Percentiles rank a stretch among this genome's conserved stretches.
Evolutionary conservation across 2,329 filamentous ascomycete species (phyloP).

Genomic region (Endoconidiophora polonica): DNA sequence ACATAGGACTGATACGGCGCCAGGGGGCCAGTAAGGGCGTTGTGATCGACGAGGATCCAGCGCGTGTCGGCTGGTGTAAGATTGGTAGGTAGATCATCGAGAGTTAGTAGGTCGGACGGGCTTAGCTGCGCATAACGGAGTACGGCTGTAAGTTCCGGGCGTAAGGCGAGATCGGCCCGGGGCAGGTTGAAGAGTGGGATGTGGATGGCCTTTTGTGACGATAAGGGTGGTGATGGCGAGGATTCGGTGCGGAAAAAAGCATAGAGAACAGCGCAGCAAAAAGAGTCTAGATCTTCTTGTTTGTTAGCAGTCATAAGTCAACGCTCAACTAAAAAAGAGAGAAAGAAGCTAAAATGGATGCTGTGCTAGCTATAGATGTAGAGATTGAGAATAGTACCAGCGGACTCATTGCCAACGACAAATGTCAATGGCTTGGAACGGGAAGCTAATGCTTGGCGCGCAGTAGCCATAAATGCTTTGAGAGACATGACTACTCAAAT

Average conservation of each 20-base stretch:
- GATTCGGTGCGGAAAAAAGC: conserved; percentile 55
- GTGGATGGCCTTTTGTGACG: conserved; percentile 34
- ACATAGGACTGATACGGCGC: conserved; percentile 35
- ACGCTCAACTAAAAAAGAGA: not conserved
- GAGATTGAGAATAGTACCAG: conserved; percentile 26
- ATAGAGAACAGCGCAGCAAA: conserved; percentile 56
- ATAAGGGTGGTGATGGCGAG: conserved; percentile 16
- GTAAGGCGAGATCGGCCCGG: conserved; percentile 49
- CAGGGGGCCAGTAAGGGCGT: conserved; percentile 48
- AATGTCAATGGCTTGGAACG: conserved; percentile 34
- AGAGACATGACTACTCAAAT: conserved; percentile 21
- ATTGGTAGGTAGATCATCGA: conserved; percentile 30
- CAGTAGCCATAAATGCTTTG: conserved; percentile 33
- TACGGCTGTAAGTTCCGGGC: conserved; percentile 54
- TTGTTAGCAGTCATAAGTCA: not conserved
- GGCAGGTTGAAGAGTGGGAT: conserved; percentile 60
- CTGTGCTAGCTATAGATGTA: not conserved
- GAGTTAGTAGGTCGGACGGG: conserved; percentile 45
- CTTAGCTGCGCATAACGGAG: conserved; percentile 43
- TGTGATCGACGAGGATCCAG: conserved; percentile 71
- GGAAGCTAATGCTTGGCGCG: conserved; percentile 29
- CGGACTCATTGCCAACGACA: conserved; percentile 52
- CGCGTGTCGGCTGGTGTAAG: conserved; percentile 38
- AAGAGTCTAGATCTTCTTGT: conserved; percentile 55
- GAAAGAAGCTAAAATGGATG: not conserved